Conservation (phyloP, 2,329 filamentous ascomycete species). For the Penicillium occitanis region DNA sequence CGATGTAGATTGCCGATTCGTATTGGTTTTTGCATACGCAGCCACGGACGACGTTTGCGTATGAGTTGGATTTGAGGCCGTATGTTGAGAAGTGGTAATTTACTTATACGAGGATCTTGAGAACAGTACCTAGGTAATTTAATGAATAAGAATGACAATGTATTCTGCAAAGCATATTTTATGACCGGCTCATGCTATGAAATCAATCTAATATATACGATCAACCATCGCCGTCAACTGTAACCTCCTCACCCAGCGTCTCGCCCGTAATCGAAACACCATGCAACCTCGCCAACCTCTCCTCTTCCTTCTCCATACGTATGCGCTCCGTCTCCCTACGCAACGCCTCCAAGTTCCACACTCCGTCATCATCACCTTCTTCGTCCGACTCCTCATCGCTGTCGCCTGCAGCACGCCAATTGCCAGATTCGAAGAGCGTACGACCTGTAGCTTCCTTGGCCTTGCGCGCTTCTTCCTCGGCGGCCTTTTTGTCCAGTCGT, state of each 20-base stretch:
- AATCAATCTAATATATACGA: not conserved
- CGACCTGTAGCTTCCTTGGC: slow-evolving; percentile 95
- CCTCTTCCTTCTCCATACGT: slow-evolving; percentile 73
- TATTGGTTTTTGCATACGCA: slow-evolving; percentile 86
- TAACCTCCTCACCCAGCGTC: slow-evolving; percentile 5
- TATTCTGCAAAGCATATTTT: slow-evolving; percentile 5
- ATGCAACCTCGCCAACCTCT: slow-evolving; percentile 52
- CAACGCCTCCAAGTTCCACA: slow-evolving; percentile 80
- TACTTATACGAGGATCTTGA: not conserved
- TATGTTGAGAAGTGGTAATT: slow-evolving; percentile 78
- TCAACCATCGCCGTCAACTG: slow-evolving; percentile 19
- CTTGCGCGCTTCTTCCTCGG: slow-evolving; percentile 83
- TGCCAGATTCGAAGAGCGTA: slow-evolving; percentile 93
- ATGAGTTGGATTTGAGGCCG: slow-evolving; percentile 77
- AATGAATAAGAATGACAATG: slow-evolving; percentile 1
- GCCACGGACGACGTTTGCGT: slow-evolving; percentile 73
- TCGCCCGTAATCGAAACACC: slow-evolving; percentile 25
- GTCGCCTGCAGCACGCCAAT: slow-evolving; percentile 67
- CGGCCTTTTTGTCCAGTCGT: slow-evolving; percentile 89
- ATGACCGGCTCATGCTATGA: slow-evolving; percentile 7
- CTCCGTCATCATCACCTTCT: slow-evolving; percentile 52
- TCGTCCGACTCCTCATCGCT: slow-evolving; percentile 52
- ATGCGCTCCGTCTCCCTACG: slow-evolving; percentile 80
- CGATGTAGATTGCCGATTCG: slow-evolving; percentile 71
- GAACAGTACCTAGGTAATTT: not conserved